phyloP scores from a whole-genome alignment of 179 eudicot species.

The Monotropa hypopitys region DNA sequence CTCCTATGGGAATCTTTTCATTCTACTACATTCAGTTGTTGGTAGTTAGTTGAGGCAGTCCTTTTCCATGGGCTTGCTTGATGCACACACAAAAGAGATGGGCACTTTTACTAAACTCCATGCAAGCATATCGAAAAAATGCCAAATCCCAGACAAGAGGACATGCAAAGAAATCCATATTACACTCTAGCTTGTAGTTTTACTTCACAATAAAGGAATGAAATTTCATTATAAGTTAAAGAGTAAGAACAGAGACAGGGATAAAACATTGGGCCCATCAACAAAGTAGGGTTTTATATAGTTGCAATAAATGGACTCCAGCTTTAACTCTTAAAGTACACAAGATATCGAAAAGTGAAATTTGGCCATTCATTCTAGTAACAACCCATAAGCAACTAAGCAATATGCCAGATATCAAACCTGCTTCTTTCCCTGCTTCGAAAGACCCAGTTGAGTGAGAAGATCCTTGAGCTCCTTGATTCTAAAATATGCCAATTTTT shows the following conservation, averaged over 20 bases:
- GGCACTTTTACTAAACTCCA: not conserved
- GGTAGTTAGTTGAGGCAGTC: too few species aligned
- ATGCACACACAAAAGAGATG: not conserved
- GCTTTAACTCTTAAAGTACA: not conserved
- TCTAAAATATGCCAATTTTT: constrained; percentile 80
- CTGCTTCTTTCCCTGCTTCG: constrained; percentile 99
- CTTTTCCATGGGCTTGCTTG: not conserved
- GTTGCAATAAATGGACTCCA: not conserved
- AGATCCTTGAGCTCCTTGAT: constrained; percentile 97
- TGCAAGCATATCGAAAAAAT: not conserved
- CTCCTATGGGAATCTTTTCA: too few species aligned
- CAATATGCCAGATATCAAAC: constrained; percentile 21
- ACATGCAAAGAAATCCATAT: not conserved
- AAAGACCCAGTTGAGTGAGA: constrained; percentile 66
- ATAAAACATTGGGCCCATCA: not conserved
- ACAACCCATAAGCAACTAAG: not conserved
- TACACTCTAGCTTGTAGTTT: not conserved
- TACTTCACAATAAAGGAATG: not conserved
- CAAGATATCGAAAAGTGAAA: not conserved
- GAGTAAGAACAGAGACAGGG: not conserved
- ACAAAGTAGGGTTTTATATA: not conserved
- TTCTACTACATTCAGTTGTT: too few species aligned
- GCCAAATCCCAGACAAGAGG: not conserved
- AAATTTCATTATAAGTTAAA: not conserved
- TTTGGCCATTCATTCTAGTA: not conserved